phyloP scores from a whole-genome alignment of 495 filamentous ascomycete genomes.

The Letharia columbiana region DNA sequence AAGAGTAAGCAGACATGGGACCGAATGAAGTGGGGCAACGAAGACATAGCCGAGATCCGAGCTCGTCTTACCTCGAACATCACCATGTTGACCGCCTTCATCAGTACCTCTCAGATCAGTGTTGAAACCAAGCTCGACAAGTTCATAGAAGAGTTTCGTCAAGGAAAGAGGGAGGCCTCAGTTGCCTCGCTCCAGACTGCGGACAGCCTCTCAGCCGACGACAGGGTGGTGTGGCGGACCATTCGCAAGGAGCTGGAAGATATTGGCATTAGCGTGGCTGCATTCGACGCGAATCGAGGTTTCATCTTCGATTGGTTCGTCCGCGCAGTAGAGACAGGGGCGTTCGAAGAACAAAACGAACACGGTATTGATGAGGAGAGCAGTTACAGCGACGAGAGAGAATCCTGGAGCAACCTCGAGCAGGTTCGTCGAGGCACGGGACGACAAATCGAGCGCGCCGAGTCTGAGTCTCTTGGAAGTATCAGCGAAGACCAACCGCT shows the following conservation, averaged over 20 bases:
- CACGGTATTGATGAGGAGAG: not conserved
- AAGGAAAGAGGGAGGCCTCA: conserved; percentile 26
- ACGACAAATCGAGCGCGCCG: not conserved
- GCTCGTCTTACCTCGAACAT: conserved; percentile 27
- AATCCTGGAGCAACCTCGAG: not conserved
- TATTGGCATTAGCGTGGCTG: conserved; percentile 30
- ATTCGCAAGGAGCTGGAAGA: conserved; percentile 34
- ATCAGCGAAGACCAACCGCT: not conserved
- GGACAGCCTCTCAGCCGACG: conserved; percentile 27
- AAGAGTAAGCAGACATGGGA: conserved; percentile 34
- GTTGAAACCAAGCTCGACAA: conserved; percentile 32
- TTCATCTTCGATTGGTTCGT: conserved; percentile 31
- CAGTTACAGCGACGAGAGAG: not conserved
- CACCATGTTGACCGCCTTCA: conserved; percentile 28
- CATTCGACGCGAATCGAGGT: conserved; percentile 29
- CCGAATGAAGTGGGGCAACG: conserved; percentile 30
- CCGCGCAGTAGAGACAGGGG: conserved; percentile 24
- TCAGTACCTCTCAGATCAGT: conserved; percentile 27
- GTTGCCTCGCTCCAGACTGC: conserved; percentile 27
- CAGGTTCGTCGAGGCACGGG: not conserved
- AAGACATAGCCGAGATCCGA: conserved; percentile 31
- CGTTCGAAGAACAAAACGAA: conserved; percentile 23
- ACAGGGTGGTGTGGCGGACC: conserved; percentile 29
- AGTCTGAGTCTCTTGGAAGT: not conserved
- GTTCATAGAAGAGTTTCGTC: conserved; percentile 32